Conservation (phyloP, 192 early-diverging fungal genomes). For the Umbelopsis sp. region DNA sequence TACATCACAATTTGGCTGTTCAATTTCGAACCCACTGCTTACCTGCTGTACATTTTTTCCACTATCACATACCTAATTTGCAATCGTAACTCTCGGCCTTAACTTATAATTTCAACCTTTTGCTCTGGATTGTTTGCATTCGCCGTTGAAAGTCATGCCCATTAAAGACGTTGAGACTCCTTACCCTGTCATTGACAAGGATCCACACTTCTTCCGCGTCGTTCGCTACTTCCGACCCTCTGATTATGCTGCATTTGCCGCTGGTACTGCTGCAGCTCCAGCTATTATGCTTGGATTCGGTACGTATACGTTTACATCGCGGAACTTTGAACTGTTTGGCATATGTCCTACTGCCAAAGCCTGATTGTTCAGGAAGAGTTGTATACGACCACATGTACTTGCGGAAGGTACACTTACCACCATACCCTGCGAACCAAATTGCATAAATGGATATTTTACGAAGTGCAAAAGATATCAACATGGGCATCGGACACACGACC, state of each 20-base stretch:
- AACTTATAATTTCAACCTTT: neutral
- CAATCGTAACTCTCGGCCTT: neutral
- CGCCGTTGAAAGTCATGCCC: slow-evolving; percentile 35
- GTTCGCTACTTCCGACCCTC: slow-evolving; percentile 86
- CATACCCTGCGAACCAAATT: no score
- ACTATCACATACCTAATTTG: neutral
- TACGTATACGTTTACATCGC: slow-evolving; percentile 39
- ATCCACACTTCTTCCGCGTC: slow-evolving; percentile 90
- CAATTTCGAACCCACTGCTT: neutral
- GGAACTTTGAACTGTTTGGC: neutral
- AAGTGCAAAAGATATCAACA: no score
- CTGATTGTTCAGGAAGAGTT: no score
- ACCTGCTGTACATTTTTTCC: neutral
- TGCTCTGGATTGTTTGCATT: neutral
- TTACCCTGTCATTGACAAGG: slow-evolving; percentile 85
- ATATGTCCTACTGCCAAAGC: neutral
- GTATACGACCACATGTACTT: no score
- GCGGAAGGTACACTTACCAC: no score
- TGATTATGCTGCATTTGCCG: slow-evolving; percentile 72
- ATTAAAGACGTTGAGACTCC: slow-evolving; percentile 56
- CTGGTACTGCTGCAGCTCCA: slow-evolving; percentile 68
- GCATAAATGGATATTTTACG: no score
- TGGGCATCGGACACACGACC: no score
- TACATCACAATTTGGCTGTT: neutral
- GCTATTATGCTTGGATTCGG: slow-evolving; percentile 75